Percentiles rank a stretch among this genome's conserved stretches.
phyloP scores from a whole-genome alignment of 768 basidiomycete species.

The Termitomyces sp. region DNA sequence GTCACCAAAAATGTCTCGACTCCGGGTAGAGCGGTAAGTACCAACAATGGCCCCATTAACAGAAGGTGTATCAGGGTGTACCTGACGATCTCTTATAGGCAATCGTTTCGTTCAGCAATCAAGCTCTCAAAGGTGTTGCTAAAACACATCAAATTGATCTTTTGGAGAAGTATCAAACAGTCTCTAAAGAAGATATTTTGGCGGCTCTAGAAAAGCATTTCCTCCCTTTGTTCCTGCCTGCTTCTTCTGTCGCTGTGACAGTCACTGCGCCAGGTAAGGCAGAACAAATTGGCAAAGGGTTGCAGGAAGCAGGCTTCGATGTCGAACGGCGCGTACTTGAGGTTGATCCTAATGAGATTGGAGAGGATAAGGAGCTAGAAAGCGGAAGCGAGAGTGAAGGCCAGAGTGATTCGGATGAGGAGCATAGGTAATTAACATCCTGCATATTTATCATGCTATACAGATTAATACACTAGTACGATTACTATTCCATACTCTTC shows the following conservation, averaged over 20 bases:
- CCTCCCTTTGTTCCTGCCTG: conserved; percentile 78
- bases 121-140: conserved; percentile 82
- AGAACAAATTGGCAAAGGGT: conserved; percentile 61
- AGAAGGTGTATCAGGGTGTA: neutral
- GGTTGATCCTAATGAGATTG: conserved; percentile 51
- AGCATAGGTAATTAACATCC: neutral
- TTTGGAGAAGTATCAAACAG: conserved; percentile 74
- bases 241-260: conserved; percentile 73
- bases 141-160: conserved; percentile 72
- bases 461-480: too few relatives aligned
- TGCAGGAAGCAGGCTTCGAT: conserved; percentile 69
- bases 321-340: conserved; percentile 72
- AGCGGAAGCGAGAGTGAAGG: conserved; percentile 31
- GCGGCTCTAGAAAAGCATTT: conserved; percentile 67
- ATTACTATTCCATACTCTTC: conserved; percentile 5
- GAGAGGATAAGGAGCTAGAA: conserved; percentile 26
- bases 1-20: conserved; percentile 83
- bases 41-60: neutral
- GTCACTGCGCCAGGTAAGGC: conserved; percentile 82
- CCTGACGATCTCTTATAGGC: conserved; percentile 46
- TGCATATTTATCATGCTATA: too few relatives aligned
- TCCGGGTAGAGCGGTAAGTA: conserved; percentile 77
- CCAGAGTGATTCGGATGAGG: conserved; percentile 25
- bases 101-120: conserved; percentile 79
- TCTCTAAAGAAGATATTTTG: conserved; percentile 78